phyloP scores from a whole-genome alignment of 306 rosid genomes.

The Carpinus fangiana region DNA sequence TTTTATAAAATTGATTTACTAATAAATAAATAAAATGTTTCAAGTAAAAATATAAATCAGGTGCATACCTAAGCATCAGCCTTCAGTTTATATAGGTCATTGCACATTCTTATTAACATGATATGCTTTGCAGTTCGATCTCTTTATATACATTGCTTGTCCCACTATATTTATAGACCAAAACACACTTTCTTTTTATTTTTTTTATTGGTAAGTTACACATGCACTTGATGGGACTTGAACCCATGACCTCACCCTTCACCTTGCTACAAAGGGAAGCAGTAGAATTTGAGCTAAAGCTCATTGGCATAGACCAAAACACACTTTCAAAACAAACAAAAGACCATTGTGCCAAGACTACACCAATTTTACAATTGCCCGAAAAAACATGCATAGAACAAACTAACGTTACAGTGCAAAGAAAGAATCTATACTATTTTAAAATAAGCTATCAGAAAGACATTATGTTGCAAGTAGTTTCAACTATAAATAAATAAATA shows the following conservation, averaged over 20 bases:
- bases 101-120: background rate
- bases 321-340: background rate
- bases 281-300: too few species aligned
- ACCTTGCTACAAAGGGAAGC: too few species aligned
- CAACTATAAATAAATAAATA: conserved; percentile 1
- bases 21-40: too few species aligned
- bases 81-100: background rate
- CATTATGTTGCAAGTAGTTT: background rate
- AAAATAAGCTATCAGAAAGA: background rate
- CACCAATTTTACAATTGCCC: background rate
- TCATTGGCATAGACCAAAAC: background rate
- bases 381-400: background rate
- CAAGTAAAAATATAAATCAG: background rate
- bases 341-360: background rate
- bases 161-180: background rate
- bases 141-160: background rate
- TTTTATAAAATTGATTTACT: too few species aligned
- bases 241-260: too few species aligned
- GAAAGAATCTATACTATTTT: background rate
- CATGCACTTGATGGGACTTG: too few species aligned
- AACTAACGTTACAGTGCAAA: background rate
- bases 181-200: background rate
- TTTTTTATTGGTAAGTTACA: too few species aligned
- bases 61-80: background rate
- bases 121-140: background rate